Evolutionary conservation across 768 basidiomycete species (phyloP), one percentile per base, ranked within the genome.

Genomic region (Mycena capillaripes): DNA sequence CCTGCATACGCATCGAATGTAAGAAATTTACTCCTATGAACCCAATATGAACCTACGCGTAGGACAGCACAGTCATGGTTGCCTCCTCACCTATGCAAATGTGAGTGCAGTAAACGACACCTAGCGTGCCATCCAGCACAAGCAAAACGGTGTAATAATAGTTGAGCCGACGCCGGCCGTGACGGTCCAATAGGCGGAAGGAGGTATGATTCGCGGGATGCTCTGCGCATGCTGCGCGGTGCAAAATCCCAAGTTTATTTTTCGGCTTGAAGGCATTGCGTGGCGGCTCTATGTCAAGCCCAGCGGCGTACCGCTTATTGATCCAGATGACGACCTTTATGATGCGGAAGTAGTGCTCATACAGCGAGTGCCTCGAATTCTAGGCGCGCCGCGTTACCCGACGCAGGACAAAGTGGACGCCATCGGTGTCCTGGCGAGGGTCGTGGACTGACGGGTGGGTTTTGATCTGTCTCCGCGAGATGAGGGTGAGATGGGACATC

Each of bases 51-150:
- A n/a, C n/a, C 34, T 70, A 70, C 10, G 65, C 61, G 36, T 68
- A 72, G 10, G 53, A 61, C 9, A 72, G 27, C 25, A 72, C 58
- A n/a, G 59, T 29, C n/a, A 36, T 6, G 7, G 34, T 36, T 12
- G 34, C 34, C 34, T 6, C 34, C 34, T 6, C 12, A 36, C 34
- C 61, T 23, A 27, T 16, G 25, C 50, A 52, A 8, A 55, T n/a
- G 16, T 69, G 71, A 1, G 56, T 63, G 2, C 57, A n/a, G 46
- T 73, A 73, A 1, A 73, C 52, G 10, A 65, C 71, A 9, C 71
- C 71, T 5, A 62, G 61, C 14, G 52, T 32, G 30, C 69, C 71
- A 44, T 73, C 71, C 34, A 73, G 9, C 19, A 62, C 60, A n/a
- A 73, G 9, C 23, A 64, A 46, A 11, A 46, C 56, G 16, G 66